Evolutionary conservation across 352 stramenopile genomes (phyloP), one percentile per base, ranked within the genome.

Genomic region (Globisporangium okanoganense): DNA sequence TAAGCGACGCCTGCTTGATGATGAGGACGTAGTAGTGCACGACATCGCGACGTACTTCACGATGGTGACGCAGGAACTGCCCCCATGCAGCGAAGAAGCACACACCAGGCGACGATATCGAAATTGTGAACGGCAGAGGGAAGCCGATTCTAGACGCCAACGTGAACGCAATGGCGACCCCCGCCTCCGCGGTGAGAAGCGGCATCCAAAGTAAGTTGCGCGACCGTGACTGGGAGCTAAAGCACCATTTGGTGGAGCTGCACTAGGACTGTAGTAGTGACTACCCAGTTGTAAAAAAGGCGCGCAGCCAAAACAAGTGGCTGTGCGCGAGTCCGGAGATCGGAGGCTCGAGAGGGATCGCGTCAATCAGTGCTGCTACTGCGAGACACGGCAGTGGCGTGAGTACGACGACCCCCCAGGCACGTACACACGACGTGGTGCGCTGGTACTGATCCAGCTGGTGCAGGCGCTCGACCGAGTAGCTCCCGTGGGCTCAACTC

Each of bases 401-500:
- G 5, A 73, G 14, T 0, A 69, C 20, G 24, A 58, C 68, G 8
- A 75, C 54, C 0, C 14, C 27, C 35, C 60, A 22, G 2, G 69
- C 64, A 1, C 64, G 67, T 22, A 24, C 14, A 2, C 56, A 53
- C 0, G 64, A 70, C 22, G 55, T 50, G 1, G 40, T 53, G 22
- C 58, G 45, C 41, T 65, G 69, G 41, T 75, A 75, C 22, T 78
- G 61, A 33, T 75, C 58, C 1, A 75, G 55, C 5, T 62, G 67
- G 1, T 65, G 25, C 65, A 75, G 72, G 0, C 67, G 61, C 48
- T 73, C 68, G 5, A 75, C 61, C 22, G 67, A 78, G 43, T 73
- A 78, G 14, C 63, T 69, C 33, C 67, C 67, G 22, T 69, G 71
- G n/a, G 65, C 56, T 60, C 74, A 1, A 78, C 61, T 61, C 73